Percentiles rank a stretch among this genome's conserved stretches.
Evolutionary conservation across 2,329 filamentous ascomycete species (phyloP).

Genomic region (Aquanectria penicillioides): DNA sequence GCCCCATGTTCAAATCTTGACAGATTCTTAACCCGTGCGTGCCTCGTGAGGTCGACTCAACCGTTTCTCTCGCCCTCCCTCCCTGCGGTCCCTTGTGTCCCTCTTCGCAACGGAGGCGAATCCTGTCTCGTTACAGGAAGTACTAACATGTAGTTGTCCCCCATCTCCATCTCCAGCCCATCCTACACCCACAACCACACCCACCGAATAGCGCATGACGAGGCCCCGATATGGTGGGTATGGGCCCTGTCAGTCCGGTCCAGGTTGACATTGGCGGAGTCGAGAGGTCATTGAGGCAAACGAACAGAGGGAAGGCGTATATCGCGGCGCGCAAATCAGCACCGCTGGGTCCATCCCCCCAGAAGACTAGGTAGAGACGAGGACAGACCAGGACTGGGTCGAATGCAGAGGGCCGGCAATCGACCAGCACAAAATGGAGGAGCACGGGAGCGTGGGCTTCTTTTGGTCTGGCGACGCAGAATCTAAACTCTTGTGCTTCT

Average conservation of each 20-base stretch:
- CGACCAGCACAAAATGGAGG: conserved; percentile 12
- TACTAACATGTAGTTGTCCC: neutral
- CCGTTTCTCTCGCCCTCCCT: conserved; percentile 13
- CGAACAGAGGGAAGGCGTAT: conserved; percentile 7
- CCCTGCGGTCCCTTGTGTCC: conserved; percentile 13
- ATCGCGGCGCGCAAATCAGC: conserved; percentile 20
- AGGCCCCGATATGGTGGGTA: conserved; percentile 12
- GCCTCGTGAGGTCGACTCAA: conserved; percentile 10
- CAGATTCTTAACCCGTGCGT: conserved; percentile 21
- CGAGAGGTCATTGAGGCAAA: conserved; percentile 4
- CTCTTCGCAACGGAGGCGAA: conserved; percentile 1
- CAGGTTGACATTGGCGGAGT: conserved; percentile 9
- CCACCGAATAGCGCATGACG: neutral
- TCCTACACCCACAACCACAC: neutral
- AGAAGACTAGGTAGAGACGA: conserved; percentile 4
- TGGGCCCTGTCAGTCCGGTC: neutral
- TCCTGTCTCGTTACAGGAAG: conserved; percentile 3
- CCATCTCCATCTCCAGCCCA: neutral
- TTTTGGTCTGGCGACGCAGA: conserved; percentile 4
- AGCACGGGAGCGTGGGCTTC: conserved; percentile 15
- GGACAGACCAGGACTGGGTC: conserved; percentile 16
- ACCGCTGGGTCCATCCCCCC: conserved; percentile 3
- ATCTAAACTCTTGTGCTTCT: conserved; percentile 8
- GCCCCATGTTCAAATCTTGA: conserved; percentile 33
- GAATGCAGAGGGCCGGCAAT: conserved; percentile 20